Conservation (phyloP, 495 filamentous ascomycete species). For the Penicillium nucicola region DNA sequence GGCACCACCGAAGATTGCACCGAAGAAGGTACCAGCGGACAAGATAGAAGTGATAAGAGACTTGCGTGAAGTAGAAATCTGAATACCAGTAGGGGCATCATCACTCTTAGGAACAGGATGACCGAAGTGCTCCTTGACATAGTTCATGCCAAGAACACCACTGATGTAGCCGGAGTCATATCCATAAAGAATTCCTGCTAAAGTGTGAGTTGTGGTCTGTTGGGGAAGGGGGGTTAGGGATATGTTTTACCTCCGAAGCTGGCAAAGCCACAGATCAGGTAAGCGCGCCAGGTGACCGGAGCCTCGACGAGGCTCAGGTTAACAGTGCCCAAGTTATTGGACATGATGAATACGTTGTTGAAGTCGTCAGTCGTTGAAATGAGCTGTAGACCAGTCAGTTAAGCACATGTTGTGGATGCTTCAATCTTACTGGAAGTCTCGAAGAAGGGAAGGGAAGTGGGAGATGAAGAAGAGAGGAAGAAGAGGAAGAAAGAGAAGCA, state of each 20-base stretch:
- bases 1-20: constrained; percentile 63
- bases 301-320: constrained; percentile 48
- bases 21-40: constrained; percentile 72
- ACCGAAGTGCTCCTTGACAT: constrained; percentile 47
- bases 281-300: constrained; percentile 58
- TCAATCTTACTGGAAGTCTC: no score
- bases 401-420: background rate
- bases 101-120: constrained; percentile 8
- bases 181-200: constrained; percentile 47
- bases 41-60: constrained; percentile 70
- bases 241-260: constrained; percentile 47
- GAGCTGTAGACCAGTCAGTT: background rate
- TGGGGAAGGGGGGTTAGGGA: background rate
- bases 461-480: no score
- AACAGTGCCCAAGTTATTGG: constrained; percentile 10
- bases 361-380: background rate
- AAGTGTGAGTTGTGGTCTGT: background rate
- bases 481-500: no score
- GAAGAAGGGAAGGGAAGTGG: no score
- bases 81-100: constrained; percentile 10
- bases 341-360: no score
- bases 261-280: constrained; percentile 56
- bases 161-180: constrained; percentile 54
- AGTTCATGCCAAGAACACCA: constrained; percentile 53
- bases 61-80: constrained; percentile 18